These are phyloP conservation scores for Caryocar brasiliense DNA, from an alignment of 441 rosid species.

Conservation along the genomic window DNA sequence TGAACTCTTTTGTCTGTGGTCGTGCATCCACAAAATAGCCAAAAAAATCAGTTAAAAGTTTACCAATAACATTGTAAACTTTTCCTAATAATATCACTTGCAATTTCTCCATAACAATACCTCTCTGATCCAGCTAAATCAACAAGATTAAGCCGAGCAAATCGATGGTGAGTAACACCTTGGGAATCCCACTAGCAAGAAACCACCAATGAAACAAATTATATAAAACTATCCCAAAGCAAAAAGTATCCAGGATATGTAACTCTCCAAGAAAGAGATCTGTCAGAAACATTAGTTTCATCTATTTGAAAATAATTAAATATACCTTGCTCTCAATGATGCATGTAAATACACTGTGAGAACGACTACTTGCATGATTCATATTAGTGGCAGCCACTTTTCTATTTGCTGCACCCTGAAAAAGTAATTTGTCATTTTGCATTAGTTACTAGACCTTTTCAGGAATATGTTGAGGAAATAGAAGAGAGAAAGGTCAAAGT, in stretches of 20 bases:
- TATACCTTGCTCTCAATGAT: constrained; percentile 81
- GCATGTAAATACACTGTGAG: constrained; percentile 97
- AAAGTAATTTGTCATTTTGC: background rate
- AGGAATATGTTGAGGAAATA: background rate
- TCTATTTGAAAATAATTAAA: background rate
- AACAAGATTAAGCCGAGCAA: constrained; percentile 93
- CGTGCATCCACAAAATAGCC: background rate
- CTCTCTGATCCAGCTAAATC: constrained; percentile 99
- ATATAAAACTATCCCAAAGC: background rate
- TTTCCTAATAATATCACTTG: background rate
- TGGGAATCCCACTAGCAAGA: constrained; percentile 83
- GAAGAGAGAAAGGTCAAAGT: background rate
- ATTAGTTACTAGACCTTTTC: background rate
- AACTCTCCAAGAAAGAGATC: background rate
- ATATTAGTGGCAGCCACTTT: constrained; percentile 96
- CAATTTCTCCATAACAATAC: constrained; percentile 25
- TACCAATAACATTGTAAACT: background rate
- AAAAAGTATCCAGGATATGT: background rate
- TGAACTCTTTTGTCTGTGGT: constrained; percentile 83
- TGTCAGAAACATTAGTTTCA: too few relatives aligned
- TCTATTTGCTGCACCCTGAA: constrained; percentile 92
- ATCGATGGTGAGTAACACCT: constrained; percentile 93
- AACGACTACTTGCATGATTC: constrained; percentile 98
- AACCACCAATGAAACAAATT: constrained; percentile 9
- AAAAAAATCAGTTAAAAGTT: background rate